A percentile compares a stretch with the other conserved stretches of the same genome.
Evolutionary conservation across 177 flowering plant species (phyloP).

Genomic region (Vitis hybrid): DNA sequence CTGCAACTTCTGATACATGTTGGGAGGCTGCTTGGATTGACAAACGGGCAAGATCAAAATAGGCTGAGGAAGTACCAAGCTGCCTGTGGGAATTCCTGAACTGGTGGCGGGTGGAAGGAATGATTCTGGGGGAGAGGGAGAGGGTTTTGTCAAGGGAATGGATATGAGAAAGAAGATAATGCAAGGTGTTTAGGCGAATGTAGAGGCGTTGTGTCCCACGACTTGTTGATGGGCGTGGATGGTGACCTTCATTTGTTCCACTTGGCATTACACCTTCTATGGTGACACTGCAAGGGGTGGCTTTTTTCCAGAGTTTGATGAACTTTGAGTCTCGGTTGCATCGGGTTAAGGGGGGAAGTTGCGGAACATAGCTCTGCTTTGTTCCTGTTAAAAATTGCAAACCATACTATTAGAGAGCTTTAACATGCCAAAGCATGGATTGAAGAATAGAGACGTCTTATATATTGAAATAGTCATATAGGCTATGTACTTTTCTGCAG

Average conservation of each 20-base stretch:
- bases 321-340: conserved; percentile 77
- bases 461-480: background rate
- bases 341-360: conserved; percentile 84
- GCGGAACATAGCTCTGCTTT: conserved; percentile 75
- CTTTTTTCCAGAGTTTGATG: conserved; percentile 60
- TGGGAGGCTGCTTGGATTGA: conserved; percentile 56
- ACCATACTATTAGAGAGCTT: background rate
- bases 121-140: conserved; percentile 49
- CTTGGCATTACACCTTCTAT: conserved; percentile 21
- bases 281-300: conserved; percentile 51
- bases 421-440: background rate
- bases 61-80: conserved; percentile 30
- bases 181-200: conserved; percentile 89
- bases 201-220: conserved; percentile 97
- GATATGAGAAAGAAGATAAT: conserved; percentile 61
- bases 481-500: background rate
- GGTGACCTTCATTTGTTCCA: conserved; percentile 32
- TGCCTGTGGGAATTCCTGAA: conserved; percentile 22
- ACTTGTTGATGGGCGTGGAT: conserved; percentile 84
- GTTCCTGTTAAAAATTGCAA: conserved; percentile 45
- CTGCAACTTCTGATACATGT: conserved; percentile 80
- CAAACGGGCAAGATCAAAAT: conserved; percentile 48
- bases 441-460: background rate
- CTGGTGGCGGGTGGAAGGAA: conserved; percentile 33
- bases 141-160: conserved; percentile 72